phyloP scores from a whole-genome alignment of 108 stramenopile species.

The Pseudonitzschia pungens region DNA sequence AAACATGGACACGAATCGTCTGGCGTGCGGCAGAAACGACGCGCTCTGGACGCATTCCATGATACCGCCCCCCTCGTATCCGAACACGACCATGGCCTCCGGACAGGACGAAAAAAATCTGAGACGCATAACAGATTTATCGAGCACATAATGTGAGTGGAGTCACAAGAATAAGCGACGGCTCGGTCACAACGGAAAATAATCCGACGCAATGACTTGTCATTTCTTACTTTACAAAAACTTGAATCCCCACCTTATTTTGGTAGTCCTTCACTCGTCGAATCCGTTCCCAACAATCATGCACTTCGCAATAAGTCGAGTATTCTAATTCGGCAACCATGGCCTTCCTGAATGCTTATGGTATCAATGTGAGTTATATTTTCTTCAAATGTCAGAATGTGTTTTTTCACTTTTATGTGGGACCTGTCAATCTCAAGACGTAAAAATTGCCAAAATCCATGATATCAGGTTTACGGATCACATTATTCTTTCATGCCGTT shows the following conservation, averaged over 20 bases:
- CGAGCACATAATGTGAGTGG: background rate
- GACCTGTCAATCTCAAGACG: no score
- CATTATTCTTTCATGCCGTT: no score
- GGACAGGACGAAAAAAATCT: conserved; percentile 4
- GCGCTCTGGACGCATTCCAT: background rate
- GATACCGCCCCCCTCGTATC: background rate
- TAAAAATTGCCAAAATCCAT: no score
- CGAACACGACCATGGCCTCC: background rate
- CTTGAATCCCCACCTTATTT: conserved; percentile 9
- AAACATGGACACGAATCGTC: conserved; percentile 26
- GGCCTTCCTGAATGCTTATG: background rate
- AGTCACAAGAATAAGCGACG: conserved; percentile 9
- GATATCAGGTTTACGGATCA: no score
- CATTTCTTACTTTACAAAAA: conserved; percentile 30
- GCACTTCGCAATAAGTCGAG: conserved; percentile 9
- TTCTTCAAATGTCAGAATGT: no score
- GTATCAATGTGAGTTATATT: no score
- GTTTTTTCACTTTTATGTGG: no score
- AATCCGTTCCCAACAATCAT: conserved; percentile 29
- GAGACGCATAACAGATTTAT: background rate
- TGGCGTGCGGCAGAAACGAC: conserved; percentile 1
- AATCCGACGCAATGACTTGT: background rate
- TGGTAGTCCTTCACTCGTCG: conserved; percentile 23
- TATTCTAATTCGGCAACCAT: conserved; percentile 27
- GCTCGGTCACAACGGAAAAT: conserved; percentile 16